These are phyloP conservation scores for Aphanoascus verrucosus DNA, from an alignment of 2,329 filamentous ascomycete genomes.

Conservation along the genomic window DNA sequence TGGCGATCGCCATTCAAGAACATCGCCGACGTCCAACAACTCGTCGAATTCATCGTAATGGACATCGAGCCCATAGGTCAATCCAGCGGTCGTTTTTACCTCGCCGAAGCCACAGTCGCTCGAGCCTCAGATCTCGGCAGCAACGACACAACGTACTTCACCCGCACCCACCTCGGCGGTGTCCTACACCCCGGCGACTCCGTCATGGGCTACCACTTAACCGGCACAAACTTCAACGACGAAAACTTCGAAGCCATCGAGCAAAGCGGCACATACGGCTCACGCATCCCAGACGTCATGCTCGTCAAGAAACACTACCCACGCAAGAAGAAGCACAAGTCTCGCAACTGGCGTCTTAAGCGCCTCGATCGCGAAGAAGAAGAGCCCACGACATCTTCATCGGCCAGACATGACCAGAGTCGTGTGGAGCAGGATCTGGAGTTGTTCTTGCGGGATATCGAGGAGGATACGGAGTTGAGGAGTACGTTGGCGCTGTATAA, in stretches of 20 bases:
- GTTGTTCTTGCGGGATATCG: slow-evolving; percentile 91
- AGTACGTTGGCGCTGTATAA: slow-evolving; percentile 81
- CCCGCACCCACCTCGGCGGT: slow-evolving; percentile 77
- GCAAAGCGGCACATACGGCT: slow-evolving; percentile 61
- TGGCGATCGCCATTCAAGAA: slow-evolving; percentile 82
- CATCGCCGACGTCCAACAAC: slow-evolving; percentile 69
- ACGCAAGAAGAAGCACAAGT: slow-evolving; percentile 69
- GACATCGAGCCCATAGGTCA: slow-evolving; percentile 75
- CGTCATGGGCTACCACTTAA: slow-evolving; percentile 86
- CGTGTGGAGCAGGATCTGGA: slow-evolving; percentile 93
- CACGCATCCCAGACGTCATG: slow-evolving; percentile 78
- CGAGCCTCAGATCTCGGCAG: slow-evolving; percentile 73
- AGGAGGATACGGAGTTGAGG: slow-evolving; percentile 84
- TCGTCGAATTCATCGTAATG: slow-evolving; percentile 88
- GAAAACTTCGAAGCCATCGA: slow-evolving; percentile 74
- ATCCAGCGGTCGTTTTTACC: slow-evolving; percentile 67
- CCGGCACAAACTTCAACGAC: slow-evolving; percentile 88
- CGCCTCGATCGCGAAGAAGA: slow-evolving; percentile 89
- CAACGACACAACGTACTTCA: slow-evolving; percentile 82
- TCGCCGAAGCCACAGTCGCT: slow-evolving; percentile 81
- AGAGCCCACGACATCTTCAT: slow-evolving; percentile 20
- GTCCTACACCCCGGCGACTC: slow-evolving; percentile 82
- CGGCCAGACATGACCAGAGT: slow-evolving; percentile 56
- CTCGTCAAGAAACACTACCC: slow-evolving; percentile 96
- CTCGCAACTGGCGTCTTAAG: slow-evolving; percentile 86